Conservation (phyloP, 805 yeast genomes). For the Kluyveromyces wickerhamii region DNA sequence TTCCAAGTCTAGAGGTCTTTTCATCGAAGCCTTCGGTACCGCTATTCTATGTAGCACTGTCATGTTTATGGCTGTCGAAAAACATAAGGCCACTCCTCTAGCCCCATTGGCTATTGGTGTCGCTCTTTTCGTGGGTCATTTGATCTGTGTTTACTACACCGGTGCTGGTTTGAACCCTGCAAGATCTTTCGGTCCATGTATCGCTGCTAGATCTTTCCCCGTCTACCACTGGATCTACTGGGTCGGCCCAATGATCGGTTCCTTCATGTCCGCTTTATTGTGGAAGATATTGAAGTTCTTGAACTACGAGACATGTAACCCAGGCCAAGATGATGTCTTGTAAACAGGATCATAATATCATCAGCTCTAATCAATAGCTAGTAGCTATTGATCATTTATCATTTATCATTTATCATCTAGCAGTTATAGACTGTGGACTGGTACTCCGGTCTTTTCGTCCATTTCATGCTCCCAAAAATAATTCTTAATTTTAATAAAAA, state of each 20-base stretch:
- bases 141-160: conserved; percentile 72
- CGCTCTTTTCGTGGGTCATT: conserved; percentile 72
- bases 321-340: conserved; percentile 7
- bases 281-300: conserved; percentile 60
- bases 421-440: too few relatives aligned
- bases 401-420: too few relatives aligned
- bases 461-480: too few relatives aligned
- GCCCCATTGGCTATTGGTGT: conserved; percentile 83
- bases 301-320: conserved; percentile 48
- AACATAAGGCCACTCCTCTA: conserved; percentile 62
- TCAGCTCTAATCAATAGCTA: too few relatives aligned
- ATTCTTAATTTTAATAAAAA: too few relatives aligned
- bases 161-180: conserved; percentile 95
- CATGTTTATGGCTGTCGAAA: conserved; percentile 76
- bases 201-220: conserved; percentile 69
- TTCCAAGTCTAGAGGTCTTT: conserved; percentile 67
- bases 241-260: conserved; percentile 79
- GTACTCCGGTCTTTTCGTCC: too few relatives aligned
- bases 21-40: conserved; percentile 77
- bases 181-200: conserved; percentile 76
- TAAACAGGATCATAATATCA: too few relatives aligned
- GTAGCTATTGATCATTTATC: too few relatives aligned
- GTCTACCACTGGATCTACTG: conserved; percentile 86
- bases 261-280: conserved; percentile 55
- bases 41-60: conserved; percentile 67